Evolutionary conservation across 148 eudicot genomes (phyloP).

Genomic region (Oxyria digyna): DNA sequence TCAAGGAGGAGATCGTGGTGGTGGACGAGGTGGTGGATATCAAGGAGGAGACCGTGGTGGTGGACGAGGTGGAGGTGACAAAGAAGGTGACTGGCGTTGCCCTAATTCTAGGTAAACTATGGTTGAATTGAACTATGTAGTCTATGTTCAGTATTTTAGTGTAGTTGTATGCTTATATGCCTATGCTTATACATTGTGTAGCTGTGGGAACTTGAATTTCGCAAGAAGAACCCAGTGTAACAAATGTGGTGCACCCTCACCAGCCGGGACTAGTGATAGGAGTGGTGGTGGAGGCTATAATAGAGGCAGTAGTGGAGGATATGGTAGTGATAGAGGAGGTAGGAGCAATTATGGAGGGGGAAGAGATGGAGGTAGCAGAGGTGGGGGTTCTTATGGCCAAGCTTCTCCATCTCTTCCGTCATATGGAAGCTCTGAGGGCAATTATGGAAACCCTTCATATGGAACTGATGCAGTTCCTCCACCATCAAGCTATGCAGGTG

Average conservation of each 20-base stretch:
- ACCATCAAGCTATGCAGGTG: slow-evolving; percentile 70
- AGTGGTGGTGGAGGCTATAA: slow-evolving; percentile 36
- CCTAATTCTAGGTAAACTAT: slow-evolving; percentile 73
- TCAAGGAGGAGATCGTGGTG: slow-evolving; percentile 48
- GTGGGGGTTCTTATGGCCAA: slow-evolving; percentile 59
- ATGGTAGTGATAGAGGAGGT: slow-evolving; percentile 41
- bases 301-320: slow-evolving; percentile 46
- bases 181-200: slow-evolving; percentile 17
- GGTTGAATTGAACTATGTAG: too few species aligned
- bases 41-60: slow-evolving; percentile 18
- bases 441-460: slow-evolving; percentile 40
- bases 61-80: slow-evolving; percentile 64
- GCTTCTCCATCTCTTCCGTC: slow-evolving; percentile 34
- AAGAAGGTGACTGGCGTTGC: slow-evolving; percentile 96
- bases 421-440: slow-evolving; percentile 46
- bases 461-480: slow-evolving; percentile 85
- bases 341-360: slow-evolving; percentile 34
- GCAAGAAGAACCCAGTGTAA: slow-evolving; percentile 83
- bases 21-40: slow-evolving; percentile 34
- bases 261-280: slow-evolving; percentile 37
- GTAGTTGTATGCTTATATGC: too few species aligned
- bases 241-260: slow-evolving; percentile 73
- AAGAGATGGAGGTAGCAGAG: slow-evolving; percentile 38
- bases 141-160: neutral
- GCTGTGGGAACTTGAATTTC: slow-evolving; percentile 91